phyloP scores from a whole-genome alignment of 306 rosid species.

The Gastrolobium villosum region DNA sequence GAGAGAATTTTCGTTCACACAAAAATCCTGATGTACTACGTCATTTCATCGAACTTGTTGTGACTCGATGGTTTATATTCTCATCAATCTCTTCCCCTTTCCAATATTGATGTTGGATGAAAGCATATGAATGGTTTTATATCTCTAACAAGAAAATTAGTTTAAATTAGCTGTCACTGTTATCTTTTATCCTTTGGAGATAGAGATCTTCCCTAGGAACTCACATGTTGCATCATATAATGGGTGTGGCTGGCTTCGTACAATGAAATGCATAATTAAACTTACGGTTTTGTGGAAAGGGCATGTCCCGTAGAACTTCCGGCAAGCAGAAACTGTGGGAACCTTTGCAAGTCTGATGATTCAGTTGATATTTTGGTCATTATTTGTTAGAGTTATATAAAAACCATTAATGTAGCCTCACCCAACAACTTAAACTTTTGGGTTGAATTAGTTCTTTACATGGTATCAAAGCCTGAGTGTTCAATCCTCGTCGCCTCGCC shows the following conservation, averaged over 20 bases:
- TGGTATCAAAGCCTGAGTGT: too few relatives aligned
- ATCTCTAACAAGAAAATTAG: slow-evolving; percentile 23
- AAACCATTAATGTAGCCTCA: too few relatives aligned
- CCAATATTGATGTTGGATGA: too few relatives aligned
- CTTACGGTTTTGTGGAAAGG: slow-evolving; percentile 5
- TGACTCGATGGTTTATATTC: too few relatives aligned
- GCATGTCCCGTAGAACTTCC: neutral
- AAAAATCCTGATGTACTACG: too few relatives aligned
- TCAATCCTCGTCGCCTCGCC: too few relatives aligned
- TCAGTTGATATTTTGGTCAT: neutral
- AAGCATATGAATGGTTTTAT: neutral
- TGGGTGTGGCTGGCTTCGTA: neutral
- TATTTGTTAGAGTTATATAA: neutral
- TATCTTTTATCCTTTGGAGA: neutral
- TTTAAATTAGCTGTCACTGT: neutral
- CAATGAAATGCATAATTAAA: slow-evolving; percentile 17
- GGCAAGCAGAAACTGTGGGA: neutral
- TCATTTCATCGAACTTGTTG: too few relatives aligned
- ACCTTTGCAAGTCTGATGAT: slow-evolving; percentile 7
- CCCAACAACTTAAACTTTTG: too few relatives aligned
- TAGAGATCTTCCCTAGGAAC: neutral
- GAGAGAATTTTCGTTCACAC: too few relatives aligned
- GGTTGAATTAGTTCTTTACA: too few relatives aligned
- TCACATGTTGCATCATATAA: neutral
- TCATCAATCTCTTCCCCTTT: too few relatives aligned